Conservation (phyloP, 345 rosid genomes). For the Theobroma cacao region DNA sequence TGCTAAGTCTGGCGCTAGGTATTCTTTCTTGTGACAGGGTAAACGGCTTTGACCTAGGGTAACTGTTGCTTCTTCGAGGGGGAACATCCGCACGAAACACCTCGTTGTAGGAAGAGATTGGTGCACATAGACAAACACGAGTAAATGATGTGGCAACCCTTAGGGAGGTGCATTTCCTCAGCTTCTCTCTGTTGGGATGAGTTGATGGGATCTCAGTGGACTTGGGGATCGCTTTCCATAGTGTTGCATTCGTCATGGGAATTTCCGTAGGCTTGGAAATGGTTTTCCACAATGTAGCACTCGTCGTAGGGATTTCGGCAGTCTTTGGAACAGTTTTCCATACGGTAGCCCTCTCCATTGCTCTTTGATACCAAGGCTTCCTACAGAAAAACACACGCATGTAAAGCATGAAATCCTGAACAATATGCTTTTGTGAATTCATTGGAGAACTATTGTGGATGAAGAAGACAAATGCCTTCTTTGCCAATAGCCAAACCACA, state of each 20-base stretch:
- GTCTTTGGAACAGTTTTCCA: conserved; percentile 45
- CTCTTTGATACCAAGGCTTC: conserved; percentile 96
- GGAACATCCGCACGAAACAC: conserved; percentile 70
- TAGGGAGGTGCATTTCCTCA: conserved; percentile 72
- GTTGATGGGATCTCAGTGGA: conserved; percentile 15
- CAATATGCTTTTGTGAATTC: not conserved
- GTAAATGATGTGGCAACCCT: conserved; percentile 80
- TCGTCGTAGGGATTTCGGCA: conserved; percentile 22
- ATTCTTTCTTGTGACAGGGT: conserved; percentile 25
- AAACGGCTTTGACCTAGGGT: conserved; percentile 67
- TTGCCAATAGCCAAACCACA: not conserved
- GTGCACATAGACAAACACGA: conserved; percentile 84
- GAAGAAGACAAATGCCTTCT: not conserved
- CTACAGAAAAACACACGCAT: conserved; percentile 34
- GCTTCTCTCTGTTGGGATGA: conserved; percentile 34
- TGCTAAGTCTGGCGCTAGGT: conserved; percentile 38
- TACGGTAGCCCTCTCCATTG: conserved; percentile 70
- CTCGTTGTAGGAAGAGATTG: conserved; percentile 86
- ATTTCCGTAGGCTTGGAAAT: conserved; percentile 42
- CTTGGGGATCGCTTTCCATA: conserved; percentile 54
- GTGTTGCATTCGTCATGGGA: conserved; percentile 29
- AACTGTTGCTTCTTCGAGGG: conserved; percentile 84
- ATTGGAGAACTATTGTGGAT: not conserved
- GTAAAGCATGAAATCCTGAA: conserved; percentile 21
- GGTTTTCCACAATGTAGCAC: conserved; percentile 35